Evolutionary conservation across 2,329 filamentous ascomycete species (phyloP).

Genomic region (Chaetomiaceae sp.): DNA sequence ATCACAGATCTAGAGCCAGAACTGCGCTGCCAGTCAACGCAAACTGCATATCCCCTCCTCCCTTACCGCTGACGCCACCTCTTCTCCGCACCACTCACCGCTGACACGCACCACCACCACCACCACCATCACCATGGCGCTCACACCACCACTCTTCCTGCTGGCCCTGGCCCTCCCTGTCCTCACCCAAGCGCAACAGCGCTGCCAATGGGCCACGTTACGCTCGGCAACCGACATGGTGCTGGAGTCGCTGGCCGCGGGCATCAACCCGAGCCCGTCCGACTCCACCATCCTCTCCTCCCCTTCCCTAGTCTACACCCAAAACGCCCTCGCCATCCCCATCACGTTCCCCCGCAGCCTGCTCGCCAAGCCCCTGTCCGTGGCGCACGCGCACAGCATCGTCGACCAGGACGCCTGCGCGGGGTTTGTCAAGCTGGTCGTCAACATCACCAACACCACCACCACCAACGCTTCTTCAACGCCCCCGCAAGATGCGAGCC

Average conservation of each 20-base stretch:
- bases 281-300: not conserved
- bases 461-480: too few species aligned
- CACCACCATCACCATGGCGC: not conserved
- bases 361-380: not conserved
- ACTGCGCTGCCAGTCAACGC: too few species aligned
- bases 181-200: not conserved
- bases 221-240: constrained; percentile 5
- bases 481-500: too few species aligned
- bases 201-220: constrained; percentile 7
- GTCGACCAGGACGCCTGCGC: not conserved
- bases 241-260: not conserved
- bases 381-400: not conserved
- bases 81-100: too few species aligned
- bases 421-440: not conserved
- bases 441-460: too few species aligned
- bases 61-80: too few species aligned
- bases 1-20: too few species aligned
- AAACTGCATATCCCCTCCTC: too few species aligned
- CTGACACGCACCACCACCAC: not conserved
- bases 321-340: not conserved
- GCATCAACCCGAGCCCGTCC: not conserved
- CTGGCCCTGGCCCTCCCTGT: not conserved
- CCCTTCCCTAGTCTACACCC: not conserved
- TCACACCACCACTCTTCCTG: not conserved
- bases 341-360: not conserved